phyloP scores from a whole-genome alignment of 2,329 filamentous ascomycete genomes.

The Magnaporthiopsis rhizophila region DNA sequence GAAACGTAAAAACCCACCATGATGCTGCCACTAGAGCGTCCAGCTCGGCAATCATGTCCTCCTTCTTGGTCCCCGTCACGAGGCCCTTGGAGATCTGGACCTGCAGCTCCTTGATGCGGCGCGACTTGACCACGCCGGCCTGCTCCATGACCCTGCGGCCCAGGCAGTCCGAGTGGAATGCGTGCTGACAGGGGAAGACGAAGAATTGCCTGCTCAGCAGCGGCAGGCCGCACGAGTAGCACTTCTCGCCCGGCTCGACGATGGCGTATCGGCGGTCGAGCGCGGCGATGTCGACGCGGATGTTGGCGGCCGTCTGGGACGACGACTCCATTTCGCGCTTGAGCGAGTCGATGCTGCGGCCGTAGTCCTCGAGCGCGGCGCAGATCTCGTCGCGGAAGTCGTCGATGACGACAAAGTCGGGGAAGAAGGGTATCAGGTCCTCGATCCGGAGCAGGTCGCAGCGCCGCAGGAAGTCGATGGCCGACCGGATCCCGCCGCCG shows the following conservation, averaged over 20 bases:
- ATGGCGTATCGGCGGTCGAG: constrained; percentile 89
- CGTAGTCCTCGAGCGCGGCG: constrained; percentile 85
- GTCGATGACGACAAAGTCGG: constrained; percentile 96
- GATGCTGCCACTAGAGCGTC: constrained; percentile 85
- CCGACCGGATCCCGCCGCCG: constrained; percentile 74
- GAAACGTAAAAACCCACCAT: constrained; percentile 51
- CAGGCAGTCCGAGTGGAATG: constrained; percentile 92
- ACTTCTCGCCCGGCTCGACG: constrained; percentile 91
- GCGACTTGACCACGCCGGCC: constrained; percentile 65
- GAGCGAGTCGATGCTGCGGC: constrained; percentile 77
- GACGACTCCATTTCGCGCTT: constrained; percentile 95
- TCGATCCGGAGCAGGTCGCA: constrained; percentile 92
- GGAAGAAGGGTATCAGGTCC: constrained; percentile 96
- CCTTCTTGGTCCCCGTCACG: constrained; percentile 61
- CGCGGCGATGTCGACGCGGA: constrained; percentile 79
- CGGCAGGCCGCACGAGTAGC: constrained; percentile 79
- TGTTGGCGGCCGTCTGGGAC: constrained; percentile 79
- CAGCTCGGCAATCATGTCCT: constrained; percentile 78
- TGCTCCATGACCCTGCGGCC: constrained; percentile 79
- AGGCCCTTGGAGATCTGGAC: constrained; percentile 71
- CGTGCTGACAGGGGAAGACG: constrained; percentile 96
- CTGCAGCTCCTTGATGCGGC: constrained; percentile 79
- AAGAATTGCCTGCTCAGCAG: constrained; percentile 90
- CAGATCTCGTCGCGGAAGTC: constrained; percentile 99
- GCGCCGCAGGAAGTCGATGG: constrained; percentile 86